Conservation (phyloP, 1,139 yeast species). For the Saccharomycopsis hybrid region DNA sequence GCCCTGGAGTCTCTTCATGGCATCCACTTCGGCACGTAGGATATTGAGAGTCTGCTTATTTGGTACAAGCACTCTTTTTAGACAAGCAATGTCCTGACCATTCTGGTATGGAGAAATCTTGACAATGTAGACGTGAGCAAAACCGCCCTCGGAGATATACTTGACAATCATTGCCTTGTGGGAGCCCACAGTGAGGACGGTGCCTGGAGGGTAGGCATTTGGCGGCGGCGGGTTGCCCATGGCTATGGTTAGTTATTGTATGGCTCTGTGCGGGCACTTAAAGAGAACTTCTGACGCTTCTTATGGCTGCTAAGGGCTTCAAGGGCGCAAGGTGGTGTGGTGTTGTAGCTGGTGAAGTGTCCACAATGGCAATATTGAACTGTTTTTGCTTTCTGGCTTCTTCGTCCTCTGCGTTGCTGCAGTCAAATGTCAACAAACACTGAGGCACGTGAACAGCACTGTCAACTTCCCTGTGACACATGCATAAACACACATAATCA, state of each 20-base stretch:
- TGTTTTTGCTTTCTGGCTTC: too few relatives aligned
- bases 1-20: constrained; percentile 78
- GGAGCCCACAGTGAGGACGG: constrained; percentile 56
- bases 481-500: too few relatives aligned
- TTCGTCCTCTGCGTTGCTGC: too few relatives aligned
- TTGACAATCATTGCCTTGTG: constrained; percentile 51
- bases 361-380: too few relatives aligned
- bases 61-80: constrained; percentile 71
- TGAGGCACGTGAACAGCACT: too few relatives aligned
- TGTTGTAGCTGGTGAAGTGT: too few relatives aligned
- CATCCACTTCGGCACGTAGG: constrained; percentile 73
- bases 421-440: too few relatives aligned
- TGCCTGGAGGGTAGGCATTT: constrained; percentile 50
- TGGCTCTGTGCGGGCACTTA: too few relatives aligned
- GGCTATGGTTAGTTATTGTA: not conserved
- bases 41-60: constrained; percentile 62
- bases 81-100: constrained; percentile 47
- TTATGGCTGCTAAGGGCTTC: too few relatives aligned
- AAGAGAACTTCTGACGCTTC: too few relatives aligned
- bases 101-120: constrained; percentile 30
- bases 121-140: constrained; percentile 72
- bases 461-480: too few relatives aligned
- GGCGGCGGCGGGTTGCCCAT: constrained; percentile 44
- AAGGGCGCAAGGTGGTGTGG: too few relatives aligned
- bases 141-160: constrained; percentile 67